These are phyloP conservation scores for Pseudotsuga menziesii DNA, from an alignment of 75 land plant genomes.

Conservation along the genomic window DNA sequence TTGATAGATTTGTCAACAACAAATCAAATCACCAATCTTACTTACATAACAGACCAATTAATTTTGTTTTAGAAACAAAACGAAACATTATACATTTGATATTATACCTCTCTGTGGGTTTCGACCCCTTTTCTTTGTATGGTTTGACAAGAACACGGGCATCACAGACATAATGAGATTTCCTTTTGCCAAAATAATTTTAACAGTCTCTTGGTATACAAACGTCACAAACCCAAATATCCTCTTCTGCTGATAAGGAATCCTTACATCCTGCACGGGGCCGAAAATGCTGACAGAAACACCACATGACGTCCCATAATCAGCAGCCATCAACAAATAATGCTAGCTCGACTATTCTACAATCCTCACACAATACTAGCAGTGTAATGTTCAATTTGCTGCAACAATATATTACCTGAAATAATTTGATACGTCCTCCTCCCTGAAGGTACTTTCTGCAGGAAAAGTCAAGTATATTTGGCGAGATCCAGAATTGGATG, in stretches of 20 bases:
- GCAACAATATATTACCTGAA: conserved; percentile 62
- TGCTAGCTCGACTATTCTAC: not conserved
- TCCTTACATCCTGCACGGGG: conserved; percentile 97
- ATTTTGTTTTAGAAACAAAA: not conserved
- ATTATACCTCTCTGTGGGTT: conserved; percentile 67
- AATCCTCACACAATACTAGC: not conserved
- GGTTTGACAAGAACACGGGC: conserved; percentile 96
- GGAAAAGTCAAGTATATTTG: conserved; percentile 99
- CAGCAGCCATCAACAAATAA: not conserved
- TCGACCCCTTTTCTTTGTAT: conserved; percentile 87
- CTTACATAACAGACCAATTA: not conserved
- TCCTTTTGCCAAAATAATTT: conserved; percentile 81
- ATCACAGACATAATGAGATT: conserved; percentile 95
- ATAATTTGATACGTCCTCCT: conserved; percentile 92
- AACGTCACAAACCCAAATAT: conserved; percentile 99
- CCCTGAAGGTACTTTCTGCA: conserved; percentile 94
- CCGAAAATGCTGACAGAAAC: conserved; percentile 65
- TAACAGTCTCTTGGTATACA: conserved; percentile 90
- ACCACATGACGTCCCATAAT: too few relatives aligned
- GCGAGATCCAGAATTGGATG: conserved; percentile 49
- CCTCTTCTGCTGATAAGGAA: conserved; percentile 96
- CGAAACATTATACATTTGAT: not conserved
- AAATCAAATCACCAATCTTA: not conserved
- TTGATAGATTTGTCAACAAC: conserved; percentile 1
- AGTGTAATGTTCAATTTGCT: not conserved